Conservation (phyloP, 2,329 filamentous ascomycete genomes). For the Xylariaceae sp. region DNA sequence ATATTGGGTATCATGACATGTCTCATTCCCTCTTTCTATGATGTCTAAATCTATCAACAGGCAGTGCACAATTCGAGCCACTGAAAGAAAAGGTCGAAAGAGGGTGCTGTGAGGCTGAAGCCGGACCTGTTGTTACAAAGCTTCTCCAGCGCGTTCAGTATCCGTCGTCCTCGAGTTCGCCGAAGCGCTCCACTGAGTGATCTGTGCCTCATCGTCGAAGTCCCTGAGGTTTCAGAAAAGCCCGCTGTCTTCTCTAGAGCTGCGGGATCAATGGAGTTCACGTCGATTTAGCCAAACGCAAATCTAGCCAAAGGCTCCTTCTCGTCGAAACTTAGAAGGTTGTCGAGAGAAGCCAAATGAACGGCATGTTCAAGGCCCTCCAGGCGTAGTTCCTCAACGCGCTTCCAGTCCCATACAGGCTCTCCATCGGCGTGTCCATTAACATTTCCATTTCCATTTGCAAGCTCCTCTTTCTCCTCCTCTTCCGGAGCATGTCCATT, state of each 20-base stretch:
- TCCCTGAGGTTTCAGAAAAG: too few relatives aligned
- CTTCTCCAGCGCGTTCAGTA: too few relatives aligned
- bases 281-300: constrained; percentile 34
- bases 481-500: constrained; percentile 34
- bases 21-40: too few relatives aligned
- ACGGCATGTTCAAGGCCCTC: constrained; percentile 52
- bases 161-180: neutral
- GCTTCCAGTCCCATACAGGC: constrained; percentile 54
- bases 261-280: neutral
- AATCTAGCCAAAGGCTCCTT: constrained; percentile 50
- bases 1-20: too few relatives aligned
- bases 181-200: neutral
- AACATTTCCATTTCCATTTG: constrained; percentile 40
- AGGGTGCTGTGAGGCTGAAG: too few relatives aligned
- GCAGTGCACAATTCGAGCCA: too few relatives aligned
- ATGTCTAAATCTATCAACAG: too few relatives aligned
- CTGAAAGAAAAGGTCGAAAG: too few relatives aligned
- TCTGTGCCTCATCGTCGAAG: neutral
- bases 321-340: constrained; percentile 49
- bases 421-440: constrained; percentile 32
- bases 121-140: too few relatives aligned
- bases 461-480: constrained; percentile 21
- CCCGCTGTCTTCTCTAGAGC: constrained; percentile 7
- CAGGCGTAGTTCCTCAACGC: constrained; percentile 51
- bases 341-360: constrained; percentile 56